Evolutionary conservation across 805 yeast genomes (phyloP), one percentile per base, ranked within the genome.

Genomic region (Metschnikowia amazonensis): DNA sequence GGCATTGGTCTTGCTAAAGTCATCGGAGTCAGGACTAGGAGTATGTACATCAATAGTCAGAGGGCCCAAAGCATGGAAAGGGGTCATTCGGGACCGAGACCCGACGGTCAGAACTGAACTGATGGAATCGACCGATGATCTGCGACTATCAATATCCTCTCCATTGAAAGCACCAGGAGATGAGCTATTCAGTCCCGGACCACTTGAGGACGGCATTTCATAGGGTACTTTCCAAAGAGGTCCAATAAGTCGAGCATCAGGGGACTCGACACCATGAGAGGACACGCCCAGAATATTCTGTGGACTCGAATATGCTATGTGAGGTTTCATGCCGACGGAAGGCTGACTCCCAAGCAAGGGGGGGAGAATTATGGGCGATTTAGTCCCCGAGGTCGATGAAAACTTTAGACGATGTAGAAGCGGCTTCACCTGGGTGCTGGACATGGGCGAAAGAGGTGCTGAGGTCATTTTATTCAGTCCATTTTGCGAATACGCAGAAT

Each of bases 171-270:
- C 30, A 20, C 50, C 49, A 11, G 39, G 56, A 30, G 52, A 56
- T 27, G 58, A 50, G 32, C 49, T 44, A 17, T 51, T 44, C 44
- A 57, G 53, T 25, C 52, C 51, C 7, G 57, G 36, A n/a, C 43
- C 35, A 24, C 20, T 24, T 11, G 51, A 43, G 41, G 55, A 44
- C 0, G 82, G 81, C 74, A 77, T 73, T 49, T 77, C 81, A 55
- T 76, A 77, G 5, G 84, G 84, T 3, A 78, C 84, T 54, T 77
- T 80, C 84, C 84, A 80, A 60, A 80, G 77, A 8, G 76, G 76
- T 8, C 65, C 67, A 48, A 66, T 71, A 33, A 69, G 62, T 18
- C 69, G 68, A 4, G 71, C 62, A 20, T 45, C 47, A 13, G 42
- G 36, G 5, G 42, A 31, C 13, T 30, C 42, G 29, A 31, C 11